Conservation (phyloP, 495 filamentous ascomycete genomes). For the Elasticomyces elasticus region DNA sequence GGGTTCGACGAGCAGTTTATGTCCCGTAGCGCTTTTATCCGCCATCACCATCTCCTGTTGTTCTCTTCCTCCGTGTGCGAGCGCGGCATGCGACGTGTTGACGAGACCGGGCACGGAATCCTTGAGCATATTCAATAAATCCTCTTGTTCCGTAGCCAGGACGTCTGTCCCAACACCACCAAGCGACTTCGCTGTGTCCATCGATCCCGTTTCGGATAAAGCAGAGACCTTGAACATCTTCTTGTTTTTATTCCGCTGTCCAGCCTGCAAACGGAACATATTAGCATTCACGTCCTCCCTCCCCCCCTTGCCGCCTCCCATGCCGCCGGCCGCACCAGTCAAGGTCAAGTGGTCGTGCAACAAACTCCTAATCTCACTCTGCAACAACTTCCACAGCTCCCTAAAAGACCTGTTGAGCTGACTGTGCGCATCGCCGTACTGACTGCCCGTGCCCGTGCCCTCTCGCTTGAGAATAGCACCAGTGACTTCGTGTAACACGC, state of each 20-base stretch:
- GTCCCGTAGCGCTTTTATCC: conserved; percentile 47
- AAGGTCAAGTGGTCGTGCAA: conserved; percentile 95
- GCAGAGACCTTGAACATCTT: conserved; percentile 70
- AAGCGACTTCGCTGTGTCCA: conserved; percentile 39
- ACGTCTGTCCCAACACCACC: conserved; percentile 50
- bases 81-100: conserved; percentile 39
- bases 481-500: conserved; percentile 84
- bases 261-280: conserved; percentile 49
- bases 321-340: conserved; percentile 42
- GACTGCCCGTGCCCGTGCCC: no score
- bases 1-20: conserved; percentile 85
- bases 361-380: conserved; percentile 79
- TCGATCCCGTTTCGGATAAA: conserved; percentile 26
- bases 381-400: conserved; percentile 87
- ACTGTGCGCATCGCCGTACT: no score
- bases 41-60: neutral
- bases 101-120: conserved; percentile 88
- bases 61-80: neutral
- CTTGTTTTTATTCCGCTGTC: conserved; percentile 59
- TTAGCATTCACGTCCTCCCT: conserved; percentile 42
- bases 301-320: conserved; percentile 20
- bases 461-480: conserved; percentile 71
- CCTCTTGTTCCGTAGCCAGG: conserved; percentile 71
- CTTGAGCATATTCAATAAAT: conserved; percentile 79
- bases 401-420: conserved; percentile 69